phyloP scores from a whole-genome alignment of 371 early-diverging fungal species.

The Rhizopus arrhizus region DNA sequence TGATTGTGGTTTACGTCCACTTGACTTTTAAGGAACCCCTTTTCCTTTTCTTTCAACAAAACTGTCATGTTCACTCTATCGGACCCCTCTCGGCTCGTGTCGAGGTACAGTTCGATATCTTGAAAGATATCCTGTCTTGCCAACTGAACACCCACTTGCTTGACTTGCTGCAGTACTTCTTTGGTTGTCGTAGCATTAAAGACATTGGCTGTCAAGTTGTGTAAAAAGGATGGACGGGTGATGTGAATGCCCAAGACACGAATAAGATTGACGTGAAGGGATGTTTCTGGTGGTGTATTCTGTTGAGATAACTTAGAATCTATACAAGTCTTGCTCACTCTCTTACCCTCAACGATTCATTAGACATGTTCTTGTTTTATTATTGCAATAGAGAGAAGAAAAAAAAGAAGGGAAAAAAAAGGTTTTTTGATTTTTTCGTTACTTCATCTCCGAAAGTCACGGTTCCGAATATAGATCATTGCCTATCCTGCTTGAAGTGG shows the following conservation, averaged over 20 bases:
- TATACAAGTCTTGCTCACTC: too few species aligned
- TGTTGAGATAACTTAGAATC: background rate
- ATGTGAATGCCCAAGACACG: conserved; percentile 37
- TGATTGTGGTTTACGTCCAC: conserved; percentile 39
- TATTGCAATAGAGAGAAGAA: background rate
- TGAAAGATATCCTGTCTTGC: conserved; percentile 78
- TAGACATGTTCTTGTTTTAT: background rate
- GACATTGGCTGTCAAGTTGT: conserved; percentile 32
- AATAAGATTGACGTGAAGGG: conserved; percentile 43
- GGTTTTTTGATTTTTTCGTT: too few species aligned
- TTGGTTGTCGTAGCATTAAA: conserved; percentile 62
- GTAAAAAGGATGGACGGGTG: conserved; percentile 48
- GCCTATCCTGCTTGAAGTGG: too few species aligned
- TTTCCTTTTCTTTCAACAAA: conserved; percentile 52
- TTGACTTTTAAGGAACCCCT: conserved; percentile 31
- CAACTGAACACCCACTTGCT: conserved; percentile 64
- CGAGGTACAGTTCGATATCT: conserved; percentile 67
- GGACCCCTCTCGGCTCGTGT: conserved; percentile 46
- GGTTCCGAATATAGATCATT: too few species aligned
- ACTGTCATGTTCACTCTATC: conserved; percentile 66
- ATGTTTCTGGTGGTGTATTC: conserved; percentile 36
- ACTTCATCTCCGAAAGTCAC: too few species aligned
- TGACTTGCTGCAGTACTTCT: conserved; percentile 59
- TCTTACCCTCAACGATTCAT: background rate
- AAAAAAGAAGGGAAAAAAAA: background rate